Evolutionary conservation across 1,139 yeast genomes (phyloP).

Genomic region (Lodderomyces elongisporus): DNA sequence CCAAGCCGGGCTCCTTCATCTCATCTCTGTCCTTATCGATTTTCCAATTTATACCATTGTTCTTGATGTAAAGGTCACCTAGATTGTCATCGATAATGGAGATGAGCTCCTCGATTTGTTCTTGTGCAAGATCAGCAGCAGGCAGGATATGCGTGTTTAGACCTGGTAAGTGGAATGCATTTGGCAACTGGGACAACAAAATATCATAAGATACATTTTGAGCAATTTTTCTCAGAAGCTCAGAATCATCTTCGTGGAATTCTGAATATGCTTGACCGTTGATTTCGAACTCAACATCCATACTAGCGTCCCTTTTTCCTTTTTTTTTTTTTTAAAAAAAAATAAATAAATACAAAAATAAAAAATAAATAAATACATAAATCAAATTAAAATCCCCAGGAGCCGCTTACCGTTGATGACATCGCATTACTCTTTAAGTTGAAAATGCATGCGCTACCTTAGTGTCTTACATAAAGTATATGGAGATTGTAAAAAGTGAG

Average conservation of each 20-base stretch:
- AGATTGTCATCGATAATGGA: conserved; percentile 27
- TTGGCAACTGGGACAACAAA: too few relatives aligned
- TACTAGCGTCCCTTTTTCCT: too few relatives aligned
- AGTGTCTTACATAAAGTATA: too few relatives aligned
- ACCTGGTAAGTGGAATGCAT: conserved; percentile 3
- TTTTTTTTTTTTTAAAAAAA: neutral
- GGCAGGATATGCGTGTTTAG: conserved; percentile 3
- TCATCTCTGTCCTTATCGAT: conserved; percentile 35
- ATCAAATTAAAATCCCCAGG: too few relatives aligned
- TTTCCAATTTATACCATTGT: conserved; percentile 42
- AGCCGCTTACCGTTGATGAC: neutral
- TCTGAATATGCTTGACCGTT: conserved; percentile 10
- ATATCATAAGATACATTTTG: too few relatives aligned
- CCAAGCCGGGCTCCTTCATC: conserved; percentile 41
- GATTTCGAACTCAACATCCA: conserved; percentile 9
- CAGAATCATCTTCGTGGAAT: conserved; percentile 12
- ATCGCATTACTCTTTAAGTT: too few relatives aligned
- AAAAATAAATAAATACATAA: conserved; percentile 1
- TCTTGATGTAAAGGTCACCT: conserved; percentile 23
- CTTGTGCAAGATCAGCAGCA: conserved; percentile 5
- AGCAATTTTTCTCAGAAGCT: too few relatives aligned
- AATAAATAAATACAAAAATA: conserved; percentile 1
- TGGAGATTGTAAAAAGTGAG: too few relatives aligned
- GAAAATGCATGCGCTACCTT: too few relatives aligned
- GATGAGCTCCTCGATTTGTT: conserved; percentile 16